These are phyloP conservation scores for Mucor sp. DNA, from an alignment of 371 early-diverging fungal species.

Conservation along the genomic window DNA sequence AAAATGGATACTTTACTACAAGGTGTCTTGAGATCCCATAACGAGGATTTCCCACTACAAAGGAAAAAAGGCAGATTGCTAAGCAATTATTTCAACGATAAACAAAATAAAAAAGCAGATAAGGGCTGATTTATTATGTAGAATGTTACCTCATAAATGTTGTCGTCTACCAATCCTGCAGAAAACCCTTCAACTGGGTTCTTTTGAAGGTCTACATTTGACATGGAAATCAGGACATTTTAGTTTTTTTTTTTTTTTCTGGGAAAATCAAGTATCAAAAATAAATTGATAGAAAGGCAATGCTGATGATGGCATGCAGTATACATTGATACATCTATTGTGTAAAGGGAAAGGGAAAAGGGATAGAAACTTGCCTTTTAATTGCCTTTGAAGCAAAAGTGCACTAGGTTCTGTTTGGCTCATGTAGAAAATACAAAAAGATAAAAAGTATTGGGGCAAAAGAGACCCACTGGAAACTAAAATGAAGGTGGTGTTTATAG, in stretches of 20 bases:
- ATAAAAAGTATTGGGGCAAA: conserved; percentile 6
- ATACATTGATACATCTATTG: neutral
- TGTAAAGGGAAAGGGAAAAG: neutral
- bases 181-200: conserved; percentile 82
- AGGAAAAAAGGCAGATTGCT: neutral
- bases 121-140: neutral
- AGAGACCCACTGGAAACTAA: neutral
- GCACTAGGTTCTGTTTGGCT: conserved; percentile 34
- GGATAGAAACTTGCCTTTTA: conserved; percentile 44
- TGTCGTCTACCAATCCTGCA: conserved; percentile 71
- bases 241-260: conserved; percentile 3
- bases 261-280: neutral
- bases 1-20: conserved; percentile 62
- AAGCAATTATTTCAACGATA: neutral
- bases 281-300: neutral
- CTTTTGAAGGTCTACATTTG: conserved; percentile 60
- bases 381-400: conserved; percentile 59
- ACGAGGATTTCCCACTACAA: conserved; percentile 85
- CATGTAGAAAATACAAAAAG: conserved; percentile 12
- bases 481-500: neutral
- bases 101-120: neutral
- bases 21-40: conserved; percentile 88
- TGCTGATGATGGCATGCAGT: neutral
- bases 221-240: conserved; percentile 7
- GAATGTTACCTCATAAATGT: conserved; percentile 69